phyloP scores from a whole-genome alignment of 768 basidiomycete species.

The Leccinum variicolor region DNA sequence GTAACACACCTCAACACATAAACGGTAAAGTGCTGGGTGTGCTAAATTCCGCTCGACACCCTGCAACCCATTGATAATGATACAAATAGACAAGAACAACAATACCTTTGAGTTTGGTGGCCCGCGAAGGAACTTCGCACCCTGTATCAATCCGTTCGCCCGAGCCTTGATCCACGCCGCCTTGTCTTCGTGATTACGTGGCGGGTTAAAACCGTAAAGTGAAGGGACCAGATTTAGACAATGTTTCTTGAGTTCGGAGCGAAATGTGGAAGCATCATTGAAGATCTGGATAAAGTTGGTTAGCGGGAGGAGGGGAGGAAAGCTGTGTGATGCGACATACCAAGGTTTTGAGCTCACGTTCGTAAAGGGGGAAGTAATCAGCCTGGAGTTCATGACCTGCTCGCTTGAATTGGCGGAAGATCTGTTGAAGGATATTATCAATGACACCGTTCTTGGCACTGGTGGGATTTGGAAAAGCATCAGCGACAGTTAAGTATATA shows the following conservation, averaged over 20 bases:
- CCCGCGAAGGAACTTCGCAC: no score
- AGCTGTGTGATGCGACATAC: not conserved
- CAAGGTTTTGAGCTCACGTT: not conserved
- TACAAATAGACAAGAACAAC: no score
- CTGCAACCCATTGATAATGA: no score
- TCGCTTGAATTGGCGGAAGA: not conserved
- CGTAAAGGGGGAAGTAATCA: not conserved
- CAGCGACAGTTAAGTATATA: not conserved
- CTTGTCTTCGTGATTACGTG: not conserved
- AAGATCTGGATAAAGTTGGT: not conserved
- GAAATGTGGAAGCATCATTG: not conserved
- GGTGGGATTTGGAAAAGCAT: not conserved
- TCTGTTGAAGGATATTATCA: not conserved
- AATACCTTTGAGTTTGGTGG: no score
- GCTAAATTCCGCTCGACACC: no score
- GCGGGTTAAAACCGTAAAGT: not conserved
- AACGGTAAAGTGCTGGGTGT: no score
- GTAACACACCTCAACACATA: no score
- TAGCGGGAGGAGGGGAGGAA: no score
- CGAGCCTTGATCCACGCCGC: no score
- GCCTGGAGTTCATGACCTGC: not conserved
- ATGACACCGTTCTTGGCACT: not conserved
- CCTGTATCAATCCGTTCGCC: no score
- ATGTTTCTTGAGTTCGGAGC: not conserved
- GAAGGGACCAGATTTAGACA: not conserved